A percentile compares a stretch with the other conserved stretches of the same genome.
Conservation (phyloP, 768 basidiomycete species). For the Guyanaporus albipodus region DNA sequence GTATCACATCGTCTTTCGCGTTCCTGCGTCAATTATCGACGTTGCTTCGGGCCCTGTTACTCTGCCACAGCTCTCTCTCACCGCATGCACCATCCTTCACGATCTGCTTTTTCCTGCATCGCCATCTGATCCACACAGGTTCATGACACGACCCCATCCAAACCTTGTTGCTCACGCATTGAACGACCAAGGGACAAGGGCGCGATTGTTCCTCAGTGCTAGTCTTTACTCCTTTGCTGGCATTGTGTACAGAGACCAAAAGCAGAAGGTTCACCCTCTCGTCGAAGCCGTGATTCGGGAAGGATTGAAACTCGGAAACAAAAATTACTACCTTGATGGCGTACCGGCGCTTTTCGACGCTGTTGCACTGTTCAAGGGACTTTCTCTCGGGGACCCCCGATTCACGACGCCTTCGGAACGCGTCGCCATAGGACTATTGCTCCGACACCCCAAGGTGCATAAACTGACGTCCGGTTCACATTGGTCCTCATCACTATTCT, state of each 20-base stretch:
- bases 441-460: constrained; percentile 67
- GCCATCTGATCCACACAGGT: constrained; percentile 8
- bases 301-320: constrained; percentile 77
- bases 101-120: constrained; percentile 37
- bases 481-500: constrained; percentile 71
- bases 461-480: constrained; percentile 55
- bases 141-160: constrained; percentile 28
- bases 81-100: constrained; percentile 57
- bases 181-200: constrained; percentile 32
- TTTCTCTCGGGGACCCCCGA: constrained; percentile 31
- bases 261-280: constrained; percentile 55
- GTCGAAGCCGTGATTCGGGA: constrained; percentile 75
- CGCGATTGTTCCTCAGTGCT: constrained; percentile 76
- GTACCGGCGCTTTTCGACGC: constrained; percentile 64
- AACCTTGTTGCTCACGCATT: constrained; percentile 33
- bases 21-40: constrained; percentile 43
- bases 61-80: constrained; percentile 42
- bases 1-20: constrained; percentile 61
- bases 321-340: constrained; percentile 74
- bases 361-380: constrained; percentile 35
- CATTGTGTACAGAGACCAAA: constrained; percentile 57
- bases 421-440: constrained; percentile 59
- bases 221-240: constrained; percentile 68
- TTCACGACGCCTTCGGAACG: constrained; percentile 45
- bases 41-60: constrained; percentile 44